Percentiles rank a stretch among this genome's conserved stretches.
phyloP scores from a whole-genome alignment of 495 filamentous ascomycete species.

The Penicillium canescens region DNA sequence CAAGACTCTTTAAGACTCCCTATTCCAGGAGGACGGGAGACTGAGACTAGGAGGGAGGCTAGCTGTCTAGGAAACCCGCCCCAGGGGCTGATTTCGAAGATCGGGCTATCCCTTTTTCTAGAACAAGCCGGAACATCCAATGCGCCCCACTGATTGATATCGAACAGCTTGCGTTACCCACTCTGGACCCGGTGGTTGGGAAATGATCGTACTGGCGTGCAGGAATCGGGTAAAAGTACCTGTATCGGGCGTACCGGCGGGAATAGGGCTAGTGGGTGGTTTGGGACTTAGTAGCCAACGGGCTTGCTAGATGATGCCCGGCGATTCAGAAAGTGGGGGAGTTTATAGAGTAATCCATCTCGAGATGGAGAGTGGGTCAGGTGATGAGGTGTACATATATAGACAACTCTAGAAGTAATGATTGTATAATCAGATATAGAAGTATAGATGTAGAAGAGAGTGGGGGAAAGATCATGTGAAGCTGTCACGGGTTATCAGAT shows the following conservation, averaged over 20 bases:
- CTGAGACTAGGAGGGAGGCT: too few species aligned
- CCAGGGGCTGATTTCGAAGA: not conserved
- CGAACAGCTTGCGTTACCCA: conserved; percentile 4
- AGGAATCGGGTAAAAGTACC: not conserved
- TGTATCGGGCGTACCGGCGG: not conserved
- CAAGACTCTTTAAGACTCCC: too few species aligned
- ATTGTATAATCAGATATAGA: too few species aligned
- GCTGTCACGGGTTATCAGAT: conserved; percentile 7
- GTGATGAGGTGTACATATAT: not conserved
- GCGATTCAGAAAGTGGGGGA: conserved; percentile 17
- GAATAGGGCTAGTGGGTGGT: conserved; percentile 1
- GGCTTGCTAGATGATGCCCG: conserved; percentile 2
- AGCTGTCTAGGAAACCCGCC: too few species aligned
- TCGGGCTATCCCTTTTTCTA: conserved; percentile 2
- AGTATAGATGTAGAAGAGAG: too few species aligned
- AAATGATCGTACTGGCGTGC: conserved; percentile 1
- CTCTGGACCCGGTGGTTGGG: conserved; percentile 6
- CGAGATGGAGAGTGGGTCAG: not conserved
- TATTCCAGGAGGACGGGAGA: too few species aligned
- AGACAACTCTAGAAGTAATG: too few species aligned
- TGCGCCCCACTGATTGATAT: conserved; percentile 9
- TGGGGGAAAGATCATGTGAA: too few species aligned
- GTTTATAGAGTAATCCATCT: not conserved
- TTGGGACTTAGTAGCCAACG: not conserved
- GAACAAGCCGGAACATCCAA: conserved; percentile 1